Conservation (phyloP, 225 moss, liverwort and hornwort species). For the Antitrichia curtipendula region DNA sequence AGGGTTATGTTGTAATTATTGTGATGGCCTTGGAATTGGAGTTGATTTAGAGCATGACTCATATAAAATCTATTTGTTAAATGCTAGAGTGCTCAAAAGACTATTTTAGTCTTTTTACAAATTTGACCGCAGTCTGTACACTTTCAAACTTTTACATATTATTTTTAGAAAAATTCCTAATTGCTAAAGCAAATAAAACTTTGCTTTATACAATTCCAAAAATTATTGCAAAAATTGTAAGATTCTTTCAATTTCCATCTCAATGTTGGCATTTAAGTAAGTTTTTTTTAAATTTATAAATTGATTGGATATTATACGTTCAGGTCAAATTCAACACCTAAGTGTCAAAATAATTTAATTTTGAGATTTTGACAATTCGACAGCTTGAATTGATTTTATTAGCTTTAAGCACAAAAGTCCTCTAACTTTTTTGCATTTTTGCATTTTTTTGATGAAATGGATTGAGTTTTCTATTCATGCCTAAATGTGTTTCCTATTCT, state of each 20-base stretch:
- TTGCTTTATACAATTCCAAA: neutral
- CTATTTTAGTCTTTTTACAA: neutral
- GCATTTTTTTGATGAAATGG: no score
- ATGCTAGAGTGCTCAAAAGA: fast-evolving
- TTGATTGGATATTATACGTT: no score
- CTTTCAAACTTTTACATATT: neutral
- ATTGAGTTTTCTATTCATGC: no score
- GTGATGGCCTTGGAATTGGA: neutral
- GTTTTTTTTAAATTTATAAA: no score
- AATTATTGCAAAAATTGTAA: neutral
- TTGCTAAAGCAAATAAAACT: neutral
- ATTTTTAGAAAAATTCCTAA: neutral
- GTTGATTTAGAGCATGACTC: neutral
- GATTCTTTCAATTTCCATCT: neutral
- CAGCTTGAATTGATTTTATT: no score
- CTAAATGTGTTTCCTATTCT: no score
- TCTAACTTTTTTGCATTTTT: no score
- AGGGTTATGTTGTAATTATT: neutral
- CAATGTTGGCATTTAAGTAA: neutral
- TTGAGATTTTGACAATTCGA: no score
- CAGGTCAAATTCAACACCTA: no score
- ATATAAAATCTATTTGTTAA: neutral
- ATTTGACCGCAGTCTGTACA: fast-evolving
- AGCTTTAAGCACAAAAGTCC: no score
- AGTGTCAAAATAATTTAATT: no score